Base-by-base conservation (phyloP, 164 flowering plant genomes). In the grape (Vitis vinifera) region DNA sequence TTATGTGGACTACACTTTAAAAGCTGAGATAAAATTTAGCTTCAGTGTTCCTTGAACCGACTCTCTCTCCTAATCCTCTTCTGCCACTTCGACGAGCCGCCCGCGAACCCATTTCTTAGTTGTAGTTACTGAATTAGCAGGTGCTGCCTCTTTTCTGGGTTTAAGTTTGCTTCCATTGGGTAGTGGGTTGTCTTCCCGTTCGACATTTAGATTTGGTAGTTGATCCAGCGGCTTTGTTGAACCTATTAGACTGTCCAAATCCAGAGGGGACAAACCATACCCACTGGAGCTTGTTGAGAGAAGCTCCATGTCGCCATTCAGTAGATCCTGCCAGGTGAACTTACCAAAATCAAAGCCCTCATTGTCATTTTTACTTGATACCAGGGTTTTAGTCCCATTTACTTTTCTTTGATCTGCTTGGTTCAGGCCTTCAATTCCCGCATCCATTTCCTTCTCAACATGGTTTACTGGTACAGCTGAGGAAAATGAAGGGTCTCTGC, bases 91-190 rank as follows among this genome's bases (percentile, higher is more conserved):
- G 55, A 89, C 85, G 64, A 89, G 83, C 77, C 76, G 80, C 23
- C 93, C 93, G 37, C 91, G 78, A 23, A 87, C 80, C 93, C 93
- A 89, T 71, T 80, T 89, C 77, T 80, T 82, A 8, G 75, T 69
- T 14, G 55, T 16, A 3, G 70, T 55, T 5, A n/a, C 51, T 48
- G 77, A 27, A 51, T 74, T 63, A 15, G 72, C 47, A 14, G 75
- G 47, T 10, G 37, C 27, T 47, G 62, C 68, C 9, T 55, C 73
- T 51, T 71, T 57, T 37, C 19, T 63, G 3, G 52, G 9, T 3
- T 27, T 71, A 59, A 37, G 49, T 50, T 57, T 27, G 17, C 56
- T 16, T 13, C 76, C 84, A 55, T 76, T 62, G 2, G 66, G 17
- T 9, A 16, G 68, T 29, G 60, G 47, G 3, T 51, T 29, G 1